Evolutionary conservation across 306 rosid species (phyloP).

Genomic region (Vachellia collinsii): DNA sequence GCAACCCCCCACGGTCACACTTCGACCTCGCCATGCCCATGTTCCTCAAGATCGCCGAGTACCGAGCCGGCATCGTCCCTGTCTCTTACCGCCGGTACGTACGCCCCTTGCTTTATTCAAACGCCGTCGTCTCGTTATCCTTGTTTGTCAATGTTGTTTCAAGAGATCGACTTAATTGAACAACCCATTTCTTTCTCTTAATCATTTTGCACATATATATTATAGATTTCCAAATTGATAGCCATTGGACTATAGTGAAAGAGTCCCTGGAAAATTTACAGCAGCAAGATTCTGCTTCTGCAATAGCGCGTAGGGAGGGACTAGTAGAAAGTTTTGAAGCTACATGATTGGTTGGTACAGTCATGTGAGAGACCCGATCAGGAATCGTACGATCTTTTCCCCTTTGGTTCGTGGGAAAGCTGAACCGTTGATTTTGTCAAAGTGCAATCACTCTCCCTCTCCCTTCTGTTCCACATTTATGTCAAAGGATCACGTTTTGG

Average conservation of each 20-base stretch:
- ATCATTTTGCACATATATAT: background rate
- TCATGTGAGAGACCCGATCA: background rate
- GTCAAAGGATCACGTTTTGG: too few relatives aligned
- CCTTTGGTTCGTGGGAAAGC: background rate
- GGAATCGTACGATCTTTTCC: background rate
- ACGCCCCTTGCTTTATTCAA: background rate
- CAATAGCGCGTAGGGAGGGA: background rate
- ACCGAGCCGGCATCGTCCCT: constrained; percentile 90
- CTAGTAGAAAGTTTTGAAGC: background rate
- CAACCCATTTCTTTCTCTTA: background rate
- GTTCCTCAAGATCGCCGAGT: constrained; percentile 82
- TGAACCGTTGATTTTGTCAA: constrained; percentile 3
- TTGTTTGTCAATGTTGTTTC: background rate
- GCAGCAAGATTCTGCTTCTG: background rate
- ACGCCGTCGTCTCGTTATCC: background rate
- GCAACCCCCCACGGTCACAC: constrained; percentile 86
- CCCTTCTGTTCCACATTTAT: background rate
- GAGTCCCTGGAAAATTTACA: background rate
- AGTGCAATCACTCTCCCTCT: background rate
- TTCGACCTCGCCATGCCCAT: constrained; percentile 92
- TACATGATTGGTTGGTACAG: background rate
- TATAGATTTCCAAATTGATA: background rate
- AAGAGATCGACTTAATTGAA: too few relatives aligned
- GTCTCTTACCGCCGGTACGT: constrained; percentile 75
- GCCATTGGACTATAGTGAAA: too few relatives aligned